These are phyloP conservation scores for Phaseolus coccineus DNA, from an alignment of 331 rosid genomes.

Conservation along the genomic window DNA sequence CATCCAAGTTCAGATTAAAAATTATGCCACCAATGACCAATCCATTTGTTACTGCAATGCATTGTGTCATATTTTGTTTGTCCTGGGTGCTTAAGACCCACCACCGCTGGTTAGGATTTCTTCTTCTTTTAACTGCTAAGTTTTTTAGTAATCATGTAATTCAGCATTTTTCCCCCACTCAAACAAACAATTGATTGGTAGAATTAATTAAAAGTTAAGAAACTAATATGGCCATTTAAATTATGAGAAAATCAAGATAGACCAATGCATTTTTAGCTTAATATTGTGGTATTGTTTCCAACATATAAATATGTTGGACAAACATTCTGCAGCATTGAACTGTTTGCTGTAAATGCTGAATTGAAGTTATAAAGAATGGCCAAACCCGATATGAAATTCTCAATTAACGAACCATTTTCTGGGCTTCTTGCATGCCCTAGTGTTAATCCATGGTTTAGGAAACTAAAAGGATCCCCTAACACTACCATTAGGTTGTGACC, in stretches of 20 bases:
- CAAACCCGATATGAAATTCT: neutral
- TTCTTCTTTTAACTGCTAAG: neutral
- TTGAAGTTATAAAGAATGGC: neutral
- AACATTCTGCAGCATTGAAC: neutral
- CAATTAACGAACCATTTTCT: neutral
- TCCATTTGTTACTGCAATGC: neutral
- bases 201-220: conserved; percentile 13
- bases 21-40: neutral
- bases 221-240: neutral
- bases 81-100: neutral
- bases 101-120: neutral
- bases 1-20: neutral
- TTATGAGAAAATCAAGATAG: neutral
- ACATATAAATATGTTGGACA: neutral
- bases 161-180: neutral
- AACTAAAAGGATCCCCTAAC: neutral
- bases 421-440: neutral
- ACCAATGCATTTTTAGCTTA: neutral
- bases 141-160: neutral
- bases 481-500: neutral
- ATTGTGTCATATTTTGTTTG: neutral
- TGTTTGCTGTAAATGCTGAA: conserved; percentile 18
- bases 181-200: neutral
- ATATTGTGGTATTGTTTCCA: neutral
- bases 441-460: neutral